Conservation (phyloP, 2,329 filamentous ascomycete species). For the Blastomyces percursus region DNA sequence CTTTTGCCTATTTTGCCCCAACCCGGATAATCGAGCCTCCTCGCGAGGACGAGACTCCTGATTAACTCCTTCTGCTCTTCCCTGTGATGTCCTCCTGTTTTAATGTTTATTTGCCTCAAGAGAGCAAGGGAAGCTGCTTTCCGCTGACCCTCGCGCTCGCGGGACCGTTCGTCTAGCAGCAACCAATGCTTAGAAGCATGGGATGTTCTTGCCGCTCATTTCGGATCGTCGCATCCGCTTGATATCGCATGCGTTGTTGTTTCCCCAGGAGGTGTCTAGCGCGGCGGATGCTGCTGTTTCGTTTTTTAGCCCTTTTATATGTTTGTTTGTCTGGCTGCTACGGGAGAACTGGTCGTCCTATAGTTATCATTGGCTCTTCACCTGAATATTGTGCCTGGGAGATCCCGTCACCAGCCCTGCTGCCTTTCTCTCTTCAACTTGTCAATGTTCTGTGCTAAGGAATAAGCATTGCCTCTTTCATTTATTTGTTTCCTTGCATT, state of each 20-base stretch:
- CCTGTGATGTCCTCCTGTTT: not conserved
- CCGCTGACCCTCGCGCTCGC: not conserved
- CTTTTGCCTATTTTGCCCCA: not conserved
- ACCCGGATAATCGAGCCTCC: not conserved
- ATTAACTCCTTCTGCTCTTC: too few relatives aligned
- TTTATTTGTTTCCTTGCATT: not conserved
- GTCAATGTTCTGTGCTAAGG: not conserved
- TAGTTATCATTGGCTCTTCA: not conserved
- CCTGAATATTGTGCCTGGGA: not conserved
- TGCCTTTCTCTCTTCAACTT: not conserved
- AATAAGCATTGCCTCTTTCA: not conserved
- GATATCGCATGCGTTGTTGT: not conserved
- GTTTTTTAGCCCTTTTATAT: not conserved
- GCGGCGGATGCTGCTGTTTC: not conserved
- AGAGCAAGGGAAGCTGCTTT: not conserved
- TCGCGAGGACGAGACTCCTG: not conserved
- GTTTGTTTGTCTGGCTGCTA: not conserved
- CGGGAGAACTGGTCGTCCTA: not conserved
- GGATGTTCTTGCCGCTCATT: not conserved
- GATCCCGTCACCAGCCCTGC: not conserved
- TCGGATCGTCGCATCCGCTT: not conserved
- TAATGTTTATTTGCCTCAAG: not conserved
- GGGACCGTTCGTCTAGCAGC: not conserved
- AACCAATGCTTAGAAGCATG: not conserved
- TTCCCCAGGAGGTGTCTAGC: not conserved